Evolutionary conservation across 148 eudicot species (phyloP), one percentile per base, ranked within the genome.

Genomic region (Spergularia marina): DNA sequence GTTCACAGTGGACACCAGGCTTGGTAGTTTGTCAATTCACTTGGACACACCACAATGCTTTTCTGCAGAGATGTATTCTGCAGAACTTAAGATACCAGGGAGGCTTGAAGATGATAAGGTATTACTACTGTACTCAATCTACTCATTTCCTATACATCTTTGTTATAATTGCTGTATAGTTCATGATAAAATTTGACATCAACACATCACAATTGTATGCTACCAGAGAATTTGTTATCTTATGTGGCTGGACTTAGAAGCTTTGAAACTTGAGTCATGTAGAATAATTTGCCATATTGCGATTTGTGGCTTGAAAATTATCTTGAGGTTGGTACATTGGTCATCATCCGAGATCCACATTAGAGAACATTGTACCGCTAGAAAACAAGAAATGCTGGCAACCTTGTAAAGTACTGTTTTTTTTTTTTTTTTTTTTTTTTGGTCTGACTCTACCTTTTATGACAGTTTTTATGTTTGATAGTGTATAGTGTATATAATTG

Each of bases 61-160:
- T 86, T 89, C 96, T 20, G 99, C 99, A 65, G 99, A 95, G 85
- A 95, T 92, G 99, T 95, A 95, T 83, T 92, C 99, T 58, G 92
- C 83, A 68, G 99, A 95, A 76, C 94, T 95, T 39, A 79, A 82
- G 80, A 95, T 95, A 73, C 12, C 68, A 51, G 97, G 89, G 75
- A 92, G 92, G 84, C 88, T 97, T 49, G 99, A 95, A 79, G 99
- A 95, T 84, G 99, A 95, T 82, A 95, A 95, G 97, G 99, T 92
- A 85, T n/a, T 18, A 25, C 72, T 11, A 12, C 60, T 10, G 36
- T 18, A 15, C 12, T 60, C 47, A 1, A 44, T 53, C 44, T 18
- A 15, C 12, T 60, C 47, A 1, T 54, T 53, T 55, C 66, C 62
- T 62, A 12, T n/a, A 65, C 15, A 12, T 49, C 1, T 10, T 68